These are phyloP conservation scores for Plantago ovata DNA, from an alignment of 257 asterid species.

Conservation along the genomic window DNA sequence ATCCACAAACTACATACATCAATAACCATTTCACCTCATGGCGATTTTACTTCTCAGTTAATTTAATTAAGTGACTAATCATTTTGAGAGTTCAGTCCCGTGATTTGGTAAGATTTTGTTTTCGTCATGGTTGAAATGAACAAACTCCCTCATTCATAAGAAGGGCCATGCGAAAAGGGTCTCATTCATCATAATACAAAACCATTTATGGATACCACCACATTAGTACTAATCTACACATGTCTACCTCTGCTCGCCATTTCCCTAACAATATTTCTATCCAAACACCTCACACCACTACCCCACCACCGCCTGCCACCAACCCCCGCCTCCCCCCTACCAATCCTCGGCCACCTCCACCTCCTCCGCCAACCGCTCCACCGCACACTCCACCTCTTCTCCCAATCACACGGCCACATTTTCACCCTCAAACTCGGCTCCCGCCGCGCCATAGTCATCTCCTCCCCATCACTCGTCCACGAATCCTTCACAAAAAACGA, in stretches of 20 bases:
- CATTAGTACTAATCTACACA: slow-evolving; percentile 2
- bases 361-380: slow-evolving; percentile 36
- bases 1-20: too few relatives aligned
- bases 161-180: too few relatives aligned
- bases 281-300: slow-evolving; percentile 6
- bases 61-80: too few relatives aligned
- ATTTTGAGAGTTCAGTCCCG: too few relatives aligned
- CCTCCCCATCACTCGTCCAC: slow-evolving; percentile 31
- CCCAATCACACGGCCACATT: slow-evolving; percentile 37
- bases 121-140: too few relatives aligned
- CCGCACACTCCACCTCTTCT: slow-evolving; percentile 33
- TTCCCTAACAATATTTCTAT: background rate
- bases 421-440: slow-evolving; percentile 43
- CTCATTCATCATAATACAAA: background rate
- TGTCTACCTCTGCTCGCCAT: slow-evolving; percentile 10
- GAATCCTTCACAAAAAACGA: slow-evolving; percentile 42
- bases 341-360: slow-evolving; percentile 10
- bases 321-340: background rate
- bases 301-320: slow-evolving; percentile 26
- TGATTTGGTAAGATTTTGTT: too few relatives aligned
- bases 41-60: too few relatives aligned
- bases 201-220: slow-evolving; percentile 16
- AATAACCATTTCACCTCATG: too few relatives aligned
- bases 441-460: slow-evolving; percentile 42
- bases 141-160: too few relatives aligned